Conservation (phyloP, 768 basidiomycete species). For the Sporobolomyces pararoseus region DNA sequence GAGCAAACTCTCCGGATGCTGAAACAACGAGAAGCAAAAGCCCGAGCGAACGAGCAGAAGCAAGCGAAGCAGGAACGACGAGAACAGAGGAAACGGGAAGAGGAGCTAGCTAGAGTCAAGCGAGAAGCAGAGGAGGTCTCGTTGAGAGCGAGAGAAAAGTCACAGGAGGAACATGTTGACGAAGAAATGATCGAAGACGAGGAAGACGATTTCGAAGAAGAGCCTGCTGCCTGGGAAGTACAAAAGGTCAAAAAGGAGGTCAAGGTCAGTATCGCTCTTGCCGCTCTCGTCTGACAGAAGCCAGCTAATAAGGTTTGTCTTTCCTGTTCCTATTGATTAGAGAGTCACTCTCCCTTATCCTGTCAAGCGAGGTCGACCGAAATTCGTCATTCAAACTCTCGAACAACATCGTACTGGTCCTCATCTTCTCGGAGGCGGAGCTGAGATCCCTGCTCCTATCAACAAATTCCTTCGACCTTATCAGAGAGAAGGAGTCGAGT, state of each 20-base stretch:
- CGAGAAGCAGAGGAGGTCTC: neutral
- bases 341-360: neutral
- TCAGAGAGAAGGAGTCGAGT: slow-evolving; percentile 78
- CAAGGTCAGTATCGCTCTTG: too few species aligned
- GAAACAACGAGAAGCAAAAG: neutral
- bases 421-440: slow-evolving; percentile 3
- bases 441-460: slow-evolving; percentile 53
- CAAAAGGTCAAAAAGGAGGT: neutral
- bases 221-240: slow-evolving; percentile 12
- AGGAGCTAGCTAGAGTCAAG: neutral
- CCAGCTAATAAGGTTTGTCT: too few species aligned
- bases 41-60: neutral
- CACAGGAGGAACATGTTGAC: neutral
- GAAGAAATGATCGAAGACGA: slow-evolving; percentile 2
- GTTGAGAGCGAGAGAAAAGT: neutral
- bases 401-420: slow-evolving; percentile 23
- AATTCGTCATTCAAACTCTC: slow-evolving; percentile 13
- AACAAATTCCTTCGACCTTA: slow-evolving; percentile 86
- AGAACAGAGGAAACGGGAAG: neutral
- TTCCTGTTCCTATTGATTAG: neutral
- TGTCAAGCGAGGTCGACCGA: slow-evolving; percentile 22
- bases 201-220: slow-evolving; percentile 7
- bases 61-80: neutral
- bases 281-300: too few species aligned
- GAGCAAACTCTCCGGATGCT: slow-evolving; percentile 7